Evolutionary conservation across 306 rosid genomes (phyloP).

Genomic region (Argentina anserina): DNA sequence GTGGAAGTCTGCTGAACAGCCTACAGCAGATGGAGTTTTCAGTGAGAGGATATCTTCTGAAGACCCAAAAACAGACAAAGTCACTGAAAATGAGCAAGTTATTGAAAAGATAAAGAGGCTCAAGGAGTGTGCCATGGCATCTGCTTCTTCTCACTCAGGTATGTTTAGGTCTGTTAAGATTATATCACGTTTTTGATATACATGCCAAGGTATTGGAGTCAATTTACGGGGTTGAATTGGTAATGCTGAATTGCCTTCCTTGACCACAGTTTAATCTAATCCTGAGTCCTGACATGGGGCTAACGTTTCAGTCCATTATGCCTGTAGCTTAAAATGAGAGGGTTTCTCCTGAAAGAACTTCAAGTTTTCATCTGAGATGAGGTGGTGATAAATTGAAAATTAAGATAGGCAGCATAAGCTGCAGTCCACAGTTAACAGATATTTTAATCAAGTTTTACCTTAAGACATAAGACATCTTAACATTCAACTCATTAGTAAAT

Average conservation of each 20-base stretch:
- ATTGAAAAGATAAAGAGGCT: constrained; percentile 47
- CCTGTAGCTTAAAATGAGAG: neutral
- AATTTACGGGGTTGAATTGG: neutral
- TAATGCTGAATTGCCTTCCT: neutral
- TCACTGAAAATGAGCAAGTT: constrained; percentile 29
- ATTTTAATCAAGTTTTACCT: neutral
- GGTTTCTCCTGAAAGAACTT: neutral
- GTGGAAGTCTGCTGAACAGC: constrained; percentile 32
- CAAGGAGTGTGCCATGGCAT: constrained; percentile 45
- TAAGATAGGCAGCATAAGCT: neutral
- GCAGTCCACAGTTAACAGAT: neutral
- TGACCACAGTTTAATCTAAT: neutral
- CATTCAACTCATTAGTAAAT: neutral
- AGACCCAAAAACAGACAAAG: constrained; percentile 27
- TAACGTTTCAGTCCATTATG: neutral
- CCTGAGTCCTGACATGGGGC: neutral
- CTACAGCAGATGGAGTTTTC: constrained; percentile 16
- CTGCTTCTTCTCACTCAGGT: constrained; percentile 65
- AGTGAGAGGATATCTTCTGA: constrained; percentile 30
- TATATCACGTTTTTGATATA: neutral
- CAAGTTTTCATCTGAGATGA: neutral
- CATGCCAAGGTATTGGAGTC: neutral
- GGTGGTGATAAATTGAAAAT: neutral
- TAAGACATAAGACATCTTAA: neutral
- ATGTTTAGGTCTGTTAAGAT: constrained; percentile 12